Conservation (phyloP, 179 eudicot species). For the Carnegiea gigantea region DNA sequence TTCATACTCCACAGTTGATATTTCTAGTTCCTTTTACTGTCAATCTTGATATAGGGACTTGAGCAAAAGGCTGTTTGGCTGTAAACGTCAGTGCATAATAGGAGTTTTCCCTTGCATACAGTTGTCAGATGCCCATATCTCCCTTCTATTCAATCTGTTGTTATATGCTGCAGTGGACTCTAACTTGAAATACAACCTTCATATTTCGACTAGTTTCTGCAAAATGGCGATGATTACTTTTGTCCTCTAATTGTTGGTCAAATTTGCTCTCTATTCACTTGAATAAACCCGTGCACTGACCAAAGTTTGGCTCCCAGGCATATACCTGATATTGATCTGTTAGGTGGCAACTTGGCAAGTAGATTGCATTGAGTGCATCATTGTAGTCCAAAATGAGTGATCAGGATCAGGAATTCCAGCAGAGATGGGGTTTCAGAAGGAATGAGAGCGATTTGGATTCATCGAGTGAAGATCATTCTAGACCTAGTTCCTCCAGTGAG, state of each 20-base stretch:
- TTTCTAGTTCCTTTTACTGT: background rate
- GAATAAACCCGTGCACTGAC: background rate
- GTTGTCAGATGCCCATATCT: too few species aligned
- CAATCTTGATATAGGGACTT: too few species aligned
- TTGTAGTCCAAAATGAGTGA: slow-evolving; percentile 41
- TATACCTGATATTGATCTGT: background rate
- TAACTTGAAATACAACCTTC: background rate
- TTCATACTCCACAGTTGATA: background rate
- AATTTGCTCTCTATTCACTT: background rate
- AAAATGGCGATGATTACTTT: background rate
- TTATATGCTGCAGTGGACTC: too few species aligned
- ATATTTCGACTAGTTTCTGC: background rate
- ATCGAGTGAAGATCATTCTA: slow-evolving; percentile 46
- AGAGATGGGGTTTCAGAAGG: slow-evolving; percentile 64
- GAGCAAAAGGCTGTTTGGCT: too few species aligned
- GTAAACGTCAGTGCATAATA: too few species aligned
- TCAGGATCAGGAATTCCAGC: slow-evolving; percentile 49
- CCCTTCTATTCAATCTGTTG: too few species aligned
- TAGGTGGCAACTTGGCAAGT: background rate
- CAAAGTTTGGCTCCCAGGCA: background rate
- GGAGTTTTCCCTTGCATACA: too few species aligned
- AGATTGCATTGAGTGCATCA: background rate
- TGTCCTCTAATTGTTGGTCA: background rate
- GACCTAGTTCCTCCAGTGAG: slow-evolving; percentile 34
- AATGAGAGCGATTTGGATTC: slow-evolving; percentile 49